phyloP scores from a whole-genome alignment of 495 filamentous ascomycete genomes.

The Daldinia decipiens region DNA sequence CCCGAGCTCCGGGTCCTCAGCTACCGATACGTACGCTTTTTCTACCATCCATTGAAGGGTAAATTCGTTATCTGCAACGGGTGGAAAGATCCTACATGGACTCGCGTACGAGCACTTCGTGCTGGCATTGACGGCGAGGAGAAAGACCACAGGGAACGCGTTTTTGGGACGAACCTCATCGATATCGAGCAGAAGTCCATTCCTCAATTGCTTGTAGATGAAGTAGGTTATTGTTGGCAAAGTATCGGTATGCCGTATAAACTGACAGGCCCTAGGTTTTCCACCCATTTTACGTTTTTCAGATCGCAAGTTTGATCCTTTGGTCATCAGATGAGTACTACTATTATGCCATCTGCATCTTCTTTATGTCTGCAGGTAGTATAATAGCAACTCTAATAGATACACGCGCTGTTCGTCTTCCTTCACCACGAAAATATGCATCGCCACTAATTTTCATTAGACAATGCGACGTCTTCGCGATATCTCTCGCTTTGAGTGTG shows the following conservation, averaged over 20 bases:
- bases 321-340: slow-evolving; percentile 98
- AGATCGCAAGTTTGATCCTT: slow-evolving; percentile 91
- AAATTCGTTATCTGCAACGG: slow-evolving; percentile 85
- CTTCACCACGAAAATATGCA: slow-evolving; percentile 11
- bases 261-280: slow-evolving; percentile 69
- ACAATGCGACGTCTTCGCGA: slow-evolving; percentile 92
- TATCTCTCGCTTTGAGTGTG: slow-evolving; percentile 93
- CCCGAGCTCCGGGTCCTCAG: slow-evolving; percentile 76
- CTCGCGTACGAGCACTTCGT: slow-evolving; percentile 76
- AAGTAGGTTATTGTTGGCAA: slow-evolving; percentile 63
- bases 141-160: slow-evolving; percentile 79
- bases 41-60: slow-evolving; percentile 86
- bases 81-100: slow-evolving; percentile 96
- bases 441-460: slow-evolving; percentile 52
- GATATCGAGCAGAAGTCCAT: slow-evolving; percentile 89
- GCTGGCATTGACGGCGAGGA: slow-evolving; percentile 90
- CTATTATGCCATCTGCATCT: slow-evolving; percentile 96
- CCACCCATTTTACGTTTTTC: slow-evolving; percentile 98
- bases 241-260: slow-evolving; percentile 1
- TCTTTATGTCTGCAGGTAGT: slow-evolving; percentile 91
- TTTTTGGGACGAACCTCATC: slow-evolving; percentile 90
- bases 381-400: slow-evolving; percentile 90
- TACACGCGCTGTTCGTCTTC: slow-evolving; percentile 75
- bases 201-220: slow-evolving; percentile 85
- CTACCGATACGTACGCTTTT: slow-evolving; percentile 94